Evolutionary conservation across 176 grass and related monocot species (phyloP).

Genomic region (Oryza coarctata): DNA sequence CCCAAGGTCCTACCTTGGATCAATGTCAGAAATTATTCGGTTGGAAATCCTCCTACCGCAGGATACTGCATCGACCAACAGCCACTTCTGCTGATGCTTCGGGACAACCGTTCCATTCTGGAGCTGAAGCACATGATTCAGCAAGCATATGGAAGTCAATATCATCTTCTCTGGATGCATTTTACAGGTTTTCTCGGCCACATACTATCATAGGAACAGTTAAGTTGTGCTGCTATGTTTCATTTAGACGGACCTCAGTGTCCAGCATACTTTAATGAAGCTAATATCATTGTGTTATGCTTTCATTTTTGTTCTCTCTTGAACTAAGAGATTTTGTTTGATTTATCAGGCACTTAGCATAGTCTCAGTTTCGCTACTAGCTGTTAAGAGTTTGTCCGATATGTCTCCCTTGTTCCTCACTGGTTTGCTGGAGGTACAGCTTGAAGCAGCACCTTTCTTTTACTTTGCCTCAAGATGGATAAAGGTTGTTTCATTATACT

Average conservation of each 20-base stretch:
- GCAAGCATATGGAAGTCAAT: conserved; percentile 55
- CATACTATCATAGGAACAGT: conserved; percentile 99
- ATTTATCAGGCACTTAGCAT: conserved; percentile 88
- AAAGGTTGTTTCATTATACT: conserved; percentile 23
- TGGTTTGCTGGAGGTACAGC: conserved; percentile 77
- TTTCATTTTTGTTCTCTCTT: not conserved
- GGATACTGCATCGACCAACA: conserved; percentile 33
- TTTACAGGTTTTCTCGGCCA: conserved; percentile 97
- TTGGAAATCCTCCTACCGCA: conserved; percentile 35
- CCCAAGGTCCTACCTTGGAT: not conserved
- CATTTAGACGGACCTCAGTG: conserved; percentile 1
- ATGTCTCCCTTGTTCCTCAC: conserved; percentile 79
- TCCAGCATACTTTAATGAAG: conserved; percentile 9
- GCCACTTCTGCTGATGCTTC: conserved; percentile 46
- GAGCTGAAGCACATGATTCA: conserved; percentile 53
- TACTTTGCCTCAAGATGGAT: not conserved
- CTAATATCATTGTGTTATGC: not conserved
- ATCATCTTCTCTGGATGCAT: conserved; percentile 71
- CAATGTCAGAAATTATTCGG: conserved; percentile 28
- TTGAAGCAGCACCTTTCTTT: conserved; percentile 30
- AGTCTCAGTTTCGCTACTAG: conserved; percentile 93
- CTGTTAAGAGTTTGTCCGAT: conserved; percentile 71
- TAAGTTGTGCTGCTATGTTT: conserved; percentile 44
- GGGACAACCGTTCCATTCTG: conserved; percentile 55
- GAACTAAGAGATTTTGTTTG: conserved; percentile 35